These are phyloP conservation scores for Phytophthora ramorum DNA, from an alignment of 352 stramenopile genomes.

Conservation along the genomic window DNA sequence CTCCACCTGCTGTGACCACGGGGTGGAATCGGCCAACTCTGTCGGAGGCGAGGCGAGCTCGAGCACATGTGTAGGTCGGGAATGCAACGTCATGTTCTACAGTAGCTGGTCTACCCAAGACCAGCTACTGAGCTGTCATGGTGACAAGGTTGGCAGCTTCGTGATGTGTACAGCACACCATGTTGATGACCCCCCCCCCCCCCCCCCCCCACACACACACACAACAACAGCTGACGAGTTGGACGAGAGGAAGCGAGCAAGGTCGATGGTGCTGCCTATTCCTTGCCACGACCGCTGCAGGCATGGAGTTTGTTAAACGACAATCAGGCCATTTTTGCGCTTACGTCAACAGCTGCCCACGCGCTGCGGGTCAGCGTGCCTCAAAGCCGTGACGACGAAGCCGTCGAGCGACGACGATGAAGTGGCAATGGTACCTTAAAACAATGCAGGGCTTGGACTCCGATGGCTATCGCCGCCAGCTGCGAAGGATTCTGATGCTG, in stretches of 20 bases:
- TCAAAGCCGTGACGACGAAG: not conserved
- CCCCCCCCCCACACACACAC: no score
- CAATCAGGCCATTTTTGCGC: not conserved
- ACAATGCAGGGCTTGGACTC: not conserved
- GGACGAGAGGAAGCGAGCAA: not conserved
- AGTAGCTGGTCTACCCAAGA: no score
- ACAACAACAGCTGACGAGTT: not conserved
- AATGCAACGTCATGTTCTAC: no score
- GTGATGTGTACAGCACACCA: not conserved
- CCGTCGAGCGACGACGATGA: not conserved
- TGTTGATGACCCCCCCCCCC: not conserved
- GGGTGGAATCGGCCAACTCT: no score
- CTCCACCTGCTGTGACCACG: no score
- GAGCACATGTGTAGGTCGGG: no score
- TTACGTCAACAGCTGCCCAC: not conserved
- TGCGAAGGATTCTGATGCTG: not conserved
- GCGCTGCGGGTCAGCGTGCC: not conserved
- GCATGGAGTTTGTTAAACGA: no score
- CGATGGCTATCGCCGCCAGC: not conserved
- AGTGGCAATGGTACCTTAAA: not conserved
- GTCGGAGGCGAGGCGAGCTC: no score
- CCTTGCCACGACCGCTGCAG: no score
- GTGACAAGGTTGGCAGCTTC: no score
- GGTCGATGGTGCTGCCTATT: not conserved
- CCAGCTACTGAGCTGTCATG: no score